Evolutionary conservation across 495 filamentous ascomycete genomes (phyloP), one percentile per base, ranked within the genome.

Genomic region (Parachaetomium inaequale): DNA sequence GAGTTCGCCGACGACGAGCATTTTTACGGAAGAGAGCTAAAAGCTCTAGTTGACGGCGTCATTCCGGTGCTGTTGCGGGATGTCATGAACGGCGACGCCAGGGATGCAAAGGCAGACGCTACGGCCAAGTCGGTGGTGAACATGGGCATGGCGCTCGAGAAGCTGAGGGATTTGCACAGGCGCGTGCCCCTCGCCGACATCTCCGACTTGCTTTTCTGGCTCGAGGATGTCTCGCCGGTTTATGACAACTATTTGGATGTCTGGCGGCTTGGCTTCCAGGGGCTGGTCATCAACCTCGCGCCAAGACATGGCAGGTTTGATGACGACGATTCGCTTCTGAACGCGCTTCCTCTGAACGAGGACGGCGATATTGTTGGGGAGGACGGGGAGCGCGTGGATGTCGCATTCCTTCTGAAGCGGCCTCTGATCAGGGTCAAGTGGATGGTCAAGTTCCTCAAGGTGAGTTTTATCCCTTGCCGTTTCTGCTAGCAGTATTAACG

Each of bases 181-280:
- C 83, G 85, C 19, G 89, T 94, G 29, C 91, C 92, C 1, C 81
- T 88, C 53, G 80, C 86, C 19, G 81, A 91, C 68, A 71, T 85
- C 14, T 82, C 87, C 50, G 79, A 83, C 11, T 77, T 99, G 31
- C 77, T 94, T 25, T 78, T 76, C 15, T 99, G 95, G 95, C 89
- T 93, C 1, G 83, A 87, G 58, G 83, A 82, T 49, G 87, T 90
- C 4, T 82, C 88, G 58, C 83, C 84, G 64, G 79, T 93, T 12
- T 99, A 99, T 72, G 80, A 85, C 40, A 88, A 94, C 63, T 99
- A 98, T 71, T 81, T 99, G 25, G 85, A 85, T 61, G 87, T 89
- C 40, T 99, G 94, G 94, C 82, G 93, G 51, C 82, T 96, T 58
- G 94, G 94, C 4, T 99, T 99, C 75, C 88, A 96, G 67, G 93